Base-by-base conservation (phyloP, 2,329 filamentous ascomycete genomes). In the Xylariaceae sp. region DNA sequence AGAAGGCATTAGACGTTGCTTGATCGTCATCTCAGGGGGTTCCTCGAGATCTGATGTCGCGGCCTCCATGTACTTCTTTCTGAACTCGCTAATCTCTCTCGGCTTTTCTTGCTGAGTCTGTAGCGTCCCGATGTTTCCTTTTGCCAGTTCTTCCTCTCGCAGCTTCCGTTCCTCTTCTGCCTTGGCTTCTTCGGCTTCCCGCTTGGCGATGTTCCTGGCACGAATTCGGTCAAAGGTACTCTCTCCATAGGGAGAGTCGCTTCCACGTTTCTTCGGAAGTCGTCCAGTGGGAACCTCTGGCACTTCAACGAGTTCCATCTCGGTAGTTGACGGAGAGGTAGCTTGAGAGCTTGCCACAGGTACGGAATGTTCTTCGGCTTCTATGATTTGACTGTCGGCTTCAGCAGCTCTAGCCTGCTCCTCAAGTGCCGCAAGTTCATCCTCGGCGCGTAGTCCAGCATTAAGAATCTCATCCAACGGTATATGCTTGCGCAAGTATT, bases 391-490 rank as follows among this genome's bases (percentile, higher is more conserved):
- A 10, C 66, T 63, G 35, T 66, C 64, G 1, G 63, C 64, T 11
- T 66, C 63, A 3, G 49, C 60, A 2, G 48, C 62, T 30, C 59
- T 59, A 65, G 68, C 68, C 55, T 68, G 64, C 53, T 55, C 64
- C 57, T 85, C 82, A 63, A 87, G 71, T 59, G 75, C 75, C 17
- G 75, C 76, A 54, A 88, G 76, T 73, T 88, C 85, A 58, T 86
- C 81, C 72, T 88, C 84, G 11, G 84, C 85, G 53, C 84, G 77
- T 55, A 86, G 73, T 1, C 83, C 83, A 2, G 84, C 84, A 64
- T 84, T 86, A 64, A 80, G 72, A 34, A 85, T 73, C 70, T 88
- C 85, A 60, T 88, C 79, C 2, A 88, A 81, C 0, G 80, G 77
- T 1, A 82, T 75, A 50, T 76, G 76, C 17, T 76, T 72, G 54